Percentiles rank a stretch among this genome's conserved stretches.
These are phyloP conservation scores for Cladosporium sp. DNA, from an alignment of 2,329 filamentous ascomycete species.

Conservation along the genomic window DNA sequence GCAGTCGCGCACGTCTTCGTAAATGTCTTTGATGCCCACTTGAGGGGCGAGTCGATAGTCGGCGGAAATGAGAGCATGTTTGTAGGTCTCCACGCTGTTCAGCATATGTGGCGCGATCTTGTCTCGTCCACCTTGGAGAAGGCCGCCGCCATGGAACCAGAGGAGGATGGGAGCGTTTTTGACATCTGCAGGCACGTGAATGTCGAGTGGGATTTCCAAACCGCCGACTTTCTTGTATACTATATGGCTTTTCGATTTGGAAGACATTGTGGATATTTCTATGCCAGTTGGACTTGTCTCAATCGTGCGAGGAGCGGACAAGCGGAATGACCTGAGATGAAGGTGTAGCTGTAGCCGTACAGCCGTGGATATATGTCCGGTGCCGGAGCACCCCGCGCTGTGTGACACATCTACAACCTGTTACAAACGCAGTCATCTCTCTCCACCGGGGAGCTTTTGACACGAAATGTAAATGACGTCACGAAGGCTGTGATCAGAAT, in stretches of 20 bases:
- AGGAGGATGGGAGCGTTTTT: constrained; percentile 18
- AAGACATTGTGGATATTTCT: constrained; percentile 4
- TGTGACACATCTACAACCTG: too few species aligned
- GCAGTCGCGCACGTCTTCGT: constrained; percentile 25
- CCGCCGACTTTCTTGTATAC: constrained; percentile 17
- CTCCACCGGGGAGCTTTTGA: too few species aligned
- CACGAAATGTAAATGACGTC: too few species aligned
- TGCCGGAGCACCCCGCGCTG: too few species aligned
- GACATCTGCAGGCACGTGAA: constrained; percentile 18
- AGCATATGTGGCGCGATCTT: constrained; percentile 23
- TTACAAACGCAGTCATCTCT: too few species aligned
- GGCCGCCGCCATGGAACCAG: constrained; percentile 25
- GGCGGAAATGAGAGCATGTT: constrained; percentile 24
- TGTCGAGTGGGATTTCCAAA: constrained; percentile 18
- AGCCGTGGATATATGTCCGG: too few species aligned
- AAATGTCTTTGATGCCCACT: constrained; percentile 25
- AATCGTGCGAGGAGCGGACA: too few species aligned
- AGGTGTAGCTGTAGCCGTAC: too few species aligned
- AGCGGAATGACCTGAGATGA: too few species aligned
- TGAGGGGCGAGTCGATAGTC: constrained; percentile 31
- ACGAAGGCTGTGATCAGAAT: too few species aligned
- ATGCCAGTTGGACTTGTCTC: too few species aligned
- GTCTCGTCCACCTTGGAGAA: constrained; percentile 25
- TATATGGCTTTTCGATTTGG: constrained; percentile 11
- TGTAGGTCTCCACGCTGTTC: constrained; percentile 19